A percentile compares a stretch with the other conserved stretches of the same genome.
Evolutionary conservation across 2,329 filamentous ascomycete genomes (phyloP).

Genomic region (Paraphaeosphaeria minitans): DNA sequence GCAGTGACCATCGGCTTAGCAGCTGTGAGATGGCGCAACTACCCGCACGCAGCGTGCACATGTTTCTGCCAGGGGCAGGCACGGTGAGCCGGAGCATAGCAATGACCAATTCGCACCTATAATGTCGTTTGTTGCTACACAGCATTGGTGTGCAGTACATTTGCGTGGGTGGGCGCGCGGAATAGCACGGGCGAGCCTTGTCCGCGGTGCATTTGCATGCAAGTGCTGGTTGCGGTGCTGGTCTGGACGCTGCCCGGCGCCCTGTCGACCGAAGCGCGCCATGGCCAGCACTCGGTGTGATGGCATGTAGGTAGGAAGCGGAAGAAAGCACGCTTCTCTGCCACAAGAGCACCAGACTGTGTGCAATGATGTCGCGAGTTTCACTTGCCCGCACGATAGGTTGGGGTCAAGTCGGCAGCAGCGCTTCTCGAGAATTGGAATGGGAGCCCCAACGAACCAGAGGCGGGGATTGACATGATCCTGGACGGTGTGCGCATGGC

Average conservation of each 20-base stretch:
- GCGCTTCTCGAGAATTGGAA: conserved; percentile 34
- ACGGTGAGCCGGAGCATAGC: neutral
- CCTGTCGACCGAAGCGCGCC: neutral
- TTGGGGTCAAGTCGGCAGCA: conserved; percentile 32
- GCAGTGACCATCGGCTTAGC: neutral
- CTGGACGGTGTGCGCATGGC: conserved; percentile 28
- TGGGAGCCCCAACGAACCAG: conserved; percentile 25
- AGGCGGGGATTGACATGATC: conserved; percentile 20
- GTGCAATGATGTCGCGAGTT: conserved; percentile 19
- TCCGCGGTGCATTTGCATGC: neutral
- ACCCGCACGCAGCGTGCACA: neutral
- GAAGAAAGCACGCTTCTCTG: neutral
- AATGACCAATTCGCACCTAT: neutral
- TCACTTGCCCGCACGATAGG: conserved; percentile 31
- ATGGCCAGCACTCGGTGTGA: conserved; percentile 1
- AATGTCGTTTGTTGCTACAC: conserved; percentile 1
- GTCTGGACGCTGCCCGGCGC: neutral
- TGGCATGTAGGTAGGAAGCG: neutral
- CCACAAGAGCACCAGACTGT: conserved; percentile 13
- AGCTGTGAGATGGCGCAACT: neutral
- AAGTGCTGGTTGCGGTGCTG: neutral
- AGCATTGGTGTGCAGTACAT: too few relatives aligned
- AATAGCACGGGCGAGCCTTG: neutral
- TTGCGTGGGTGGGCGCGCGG: neutral
- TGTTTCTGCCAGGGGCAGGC: neutral